Evolutionary conservation across 208 protist genomes (phyloP).

Genomic region (Acanthamoeba castellanii): DNA sequence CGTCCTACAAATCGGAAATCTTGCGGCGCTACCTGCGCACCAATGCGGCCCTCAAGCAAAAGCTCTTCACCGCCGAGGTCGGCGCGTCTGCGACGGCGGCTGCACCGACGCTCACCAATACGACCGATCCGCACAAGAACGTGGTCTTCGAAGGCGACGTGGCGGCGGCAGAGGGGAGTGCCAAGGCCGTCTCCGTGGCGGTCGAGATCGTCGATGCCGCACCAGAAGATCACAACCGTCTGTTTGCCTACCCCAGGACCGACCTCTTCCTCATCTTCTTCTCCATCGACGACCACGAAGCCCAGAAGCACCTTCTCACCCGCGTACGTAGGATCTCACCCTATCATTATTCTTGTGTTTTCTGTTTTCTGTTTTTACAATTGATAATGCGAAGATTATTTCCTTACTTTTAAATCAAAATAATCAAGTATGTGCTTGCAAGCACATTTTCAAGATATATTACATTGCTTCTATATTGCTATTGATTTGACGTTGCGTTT

Average conservation of each 20-base stretch:
- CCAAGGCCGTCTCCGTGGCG: not conserved
- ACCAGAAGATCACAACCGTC: conserved; percentile 22
- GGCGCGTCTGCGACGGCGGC: not conserved
- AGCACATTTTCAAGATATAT: too few species aligned
- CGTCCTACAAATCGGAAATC: conserved; percentile 50
- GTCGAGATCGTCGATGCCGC: conserved; percentile 56
- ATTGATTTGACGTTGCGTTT: not conserved
- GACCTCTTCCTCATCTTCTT: conserved; percentile 73
- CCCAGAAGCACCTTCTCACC: conserved; percentile 33
- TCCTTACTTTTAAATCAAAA: not conserved
- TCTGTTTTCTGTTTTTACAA: not conserved
- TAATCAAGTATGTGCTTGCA: too few species aligned
- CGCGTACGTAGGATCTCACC: not conserved
- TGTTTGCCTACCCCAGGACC: conserved; percentile 26
- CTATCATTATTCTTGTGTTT: not conserved
- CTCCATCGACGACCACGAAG: conserved; percentile 38
- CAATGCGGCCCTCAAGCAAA: conserved; percentile 32
- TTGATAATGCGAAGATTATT: not conserved
- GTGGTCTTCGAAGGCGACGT: conserved; percentile 49
- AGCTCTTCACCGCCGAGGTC: not conserved
- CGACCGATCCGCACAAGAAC: conserved; percentile 44
- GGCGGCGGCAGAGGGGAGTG: not conserved
- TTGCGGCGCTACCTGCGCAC: not conserved
- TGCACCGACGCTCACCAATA: not conserved
- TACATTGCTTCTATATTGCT: too few species aligned